Percentiles rank a stretch among this genome's conserved stretches.
Conservation (phyloP, 2,329 filamentous ascomycete species). For the Aspergillus texensis region DNA sequence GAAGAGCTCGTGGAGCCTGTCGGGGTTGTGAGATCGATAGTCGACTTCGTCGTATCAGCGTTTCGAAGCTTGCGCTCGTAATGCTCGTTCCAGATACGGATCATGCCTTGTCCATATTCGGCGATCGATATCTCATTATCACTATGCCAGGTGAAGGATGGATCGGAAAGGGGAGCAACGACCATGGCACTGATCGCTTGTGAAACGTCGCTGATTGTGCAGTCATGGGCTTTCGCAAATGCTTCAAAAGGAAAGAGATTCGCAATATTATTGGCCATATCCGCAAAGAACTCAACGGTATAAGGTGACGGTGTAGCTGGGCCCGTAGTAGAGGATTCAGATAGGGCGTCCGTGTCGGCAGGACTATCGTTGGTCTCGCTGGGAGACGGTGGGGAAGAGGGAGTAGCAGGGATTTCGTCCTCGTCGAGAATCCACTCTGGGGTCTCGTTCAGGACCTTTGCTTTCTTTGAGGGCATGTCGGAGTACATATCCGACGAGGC, state of each 20-base stretch:
- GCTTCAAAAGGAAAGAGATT: conserved; percentile 26
- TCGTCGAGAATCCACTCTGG: not conserved
- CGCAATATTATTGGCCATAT: conserved; percentile 25
- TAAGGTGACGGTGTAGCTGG: conserved; percentile 6
- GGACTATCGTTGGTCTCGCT: not conserved
- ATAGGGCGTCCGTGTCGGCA: not conserved
- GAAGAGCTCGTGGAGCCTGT: not conserved
- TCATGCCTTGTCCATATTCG: conserved; percentile 13
- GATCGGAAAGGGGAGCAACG: conserved; percentile 23
- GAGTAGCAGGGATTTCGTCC: not conserved
- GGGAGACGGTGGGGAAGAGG: not conserved
- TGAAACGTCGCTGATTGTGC: conserved; percentile 21
- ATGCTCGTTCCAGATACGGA: conserved; percentile 12
- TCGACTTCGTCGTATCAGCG: not conserved
- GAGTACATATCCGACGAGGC: not conserved
- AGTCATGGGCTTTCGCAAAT: conserved; percentile 28
- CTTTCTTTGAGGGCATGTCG: not conserved
- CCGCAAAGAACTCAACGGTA: conserved; percentile 26
- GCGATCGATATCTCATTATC: conserved; percentile 2
- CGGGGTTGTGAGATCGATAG: not conserved
- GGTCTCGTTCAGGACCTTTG: not conserved
- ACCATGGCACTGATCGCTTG: conserved; percentile 24
- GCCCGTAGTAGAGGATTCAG: not conserved
- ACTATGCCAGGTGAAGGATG: conserved; percentile 8
- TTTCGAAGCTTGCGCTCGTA: not conserved